phyloP scores from a whole-genome alignment of 768 basidiomycete species.

The Macrocybe gigantea region DNA sequence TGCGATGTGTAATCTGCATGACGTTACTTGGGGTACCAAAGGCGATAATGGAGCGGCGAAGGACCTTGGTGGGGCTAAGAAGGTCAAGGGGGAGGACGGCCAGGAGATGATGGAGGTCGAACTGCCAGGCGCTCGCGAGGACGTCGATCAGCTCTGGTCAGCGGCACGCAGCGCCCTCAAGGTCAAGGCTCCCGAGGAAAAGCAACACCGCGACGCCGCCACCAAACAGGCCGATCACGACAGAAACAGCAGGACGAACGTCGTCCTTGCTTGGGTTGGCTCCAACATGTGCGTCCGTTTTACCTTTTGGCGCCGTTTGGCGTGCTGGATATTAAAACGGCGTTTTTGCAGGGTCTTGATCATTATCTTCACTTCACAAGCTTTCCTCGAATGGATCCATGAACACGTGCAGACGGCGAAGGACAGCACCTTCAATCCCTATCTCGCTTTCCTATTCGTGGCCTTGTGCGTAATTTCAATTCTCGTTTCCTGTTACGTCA shows the following conservation, averaged over 20 bases:
- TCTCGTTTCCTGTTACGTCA: background rate
- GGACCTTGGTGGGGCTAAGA: constrained; percentile 88
- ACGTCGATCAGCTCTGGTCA: constrained; percentile 83
- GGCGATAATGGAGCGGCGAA: constrained; percentile 86
- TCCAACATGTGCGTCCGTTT: constrained; percentile 66
- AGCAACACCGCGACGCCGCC: constrained; percentile 78
- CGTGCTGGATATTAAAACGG: constrained; percentile 6
- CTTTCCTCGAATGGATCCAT: constrained; percentile 71
- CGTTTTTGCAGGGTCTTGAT: constrained; percentile 51
- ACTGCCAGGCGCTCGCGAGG: constrained; percentile 74
- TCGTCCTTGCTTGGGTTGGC: constrained; percentile 78
- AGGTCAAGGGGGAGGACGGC: constrained; percentile 78
- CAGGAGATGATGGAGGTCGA: constrained; percentile 87
- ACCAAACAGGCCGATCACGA: constrained; percentile 89
- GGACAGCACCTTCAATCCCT: constrained; percentile 77
- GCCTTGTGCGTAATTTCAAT: constrained; percentile 19
- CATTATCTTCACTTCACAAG: constrained; percentile 68
- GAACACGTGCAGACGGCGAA: constrained; percentile 44
- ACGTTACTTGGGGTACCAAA: constrained; percentile 91
- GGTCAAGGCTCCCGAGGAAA: constrained; percentile 62
- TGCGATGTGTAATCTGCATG: constrained; percentile 89
- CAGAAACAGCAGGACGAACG: constrained; percentile 79
- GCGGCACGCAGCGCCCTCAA: constrained; percentile 69
- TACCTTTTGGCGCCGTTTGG: constrained; percentile 2
- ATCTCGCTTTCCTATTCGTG: constrained; percentile 72